A percentile compares a stretch with the other conserved stretches of the same genome.
phyloP scores from a whole-genome alignment of 2,329 filamentous ascomycete genomes.

The Ceratocystis lukuohia region DNA sequence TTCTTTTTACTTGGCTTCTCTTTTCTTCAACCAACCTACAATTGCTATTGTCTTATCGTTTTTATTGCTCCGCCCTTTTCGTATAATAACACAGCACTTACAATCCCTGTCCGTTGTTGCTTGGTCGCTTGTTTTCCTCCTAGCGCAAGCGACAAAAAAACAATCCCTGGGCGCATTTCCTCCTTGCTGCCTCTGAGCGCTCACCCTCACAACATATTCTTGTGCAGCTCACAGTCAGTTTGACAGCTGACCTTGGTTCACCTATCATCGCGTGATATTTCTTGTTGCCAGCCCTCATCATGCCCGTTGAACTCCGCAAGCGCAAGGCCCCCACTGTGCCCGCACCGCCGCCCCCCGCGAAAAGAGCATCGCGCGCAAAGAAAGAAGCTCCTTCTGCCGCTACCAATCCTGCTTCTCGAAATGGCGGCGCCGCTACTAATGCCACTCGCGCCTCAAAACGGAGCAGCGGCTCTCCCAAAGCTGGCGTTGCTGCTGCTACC shows the following conservation, averaged over 20 bases:
- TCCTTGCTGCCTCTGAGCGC: slow-evolving; percentile 11
- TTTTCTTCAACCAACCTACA: neutral
- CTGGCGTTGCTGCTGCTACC: neutral
- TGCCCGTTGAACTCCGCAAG: slow-evolving; percentile 48
- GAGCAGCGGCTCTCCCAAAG: neutral
- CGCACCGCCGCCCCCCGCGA: slow-evolving; percentile 31
- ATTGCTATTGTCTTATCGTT: neutral
- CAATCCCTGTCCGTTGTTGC: slow-evolving; percentile 1
- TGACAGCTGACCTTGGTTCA: neutral
- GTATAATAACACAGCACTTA: neutral
- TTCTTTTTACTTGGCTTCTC: neutral
- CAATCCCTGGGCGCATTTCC: slow-evolving; percentile 21
- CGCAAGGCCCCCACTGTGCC: slow-evolving; percentile 42
- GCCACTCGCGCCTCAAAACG: neutral
- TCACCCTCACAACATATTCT: neutral
- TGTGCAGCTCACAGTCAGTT: neutral
- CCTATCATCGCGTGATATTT: neutral
- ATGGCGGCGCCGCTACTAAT: neutral
- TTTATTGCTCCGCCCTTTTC: neutral
- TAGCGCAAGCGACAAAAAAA: slow-evolving; percentile 12
- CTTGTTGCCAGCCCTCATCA: slow-evolving; percentile 24
- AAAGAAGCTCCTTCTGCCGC: slow-evolving; percentile 25
- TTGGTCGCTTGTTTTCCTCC: slow-evolving; percentile 20
- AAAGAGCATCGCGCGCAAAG: slow-evolving; percentile 26
- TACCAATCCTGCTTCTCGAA: neutral